These are phyloP conservation scores for Cladophialophora bantiana DNA, from an alignment of 2,329 filamentous ascomycete genomes.

Conservation along the genomic window DNA sequence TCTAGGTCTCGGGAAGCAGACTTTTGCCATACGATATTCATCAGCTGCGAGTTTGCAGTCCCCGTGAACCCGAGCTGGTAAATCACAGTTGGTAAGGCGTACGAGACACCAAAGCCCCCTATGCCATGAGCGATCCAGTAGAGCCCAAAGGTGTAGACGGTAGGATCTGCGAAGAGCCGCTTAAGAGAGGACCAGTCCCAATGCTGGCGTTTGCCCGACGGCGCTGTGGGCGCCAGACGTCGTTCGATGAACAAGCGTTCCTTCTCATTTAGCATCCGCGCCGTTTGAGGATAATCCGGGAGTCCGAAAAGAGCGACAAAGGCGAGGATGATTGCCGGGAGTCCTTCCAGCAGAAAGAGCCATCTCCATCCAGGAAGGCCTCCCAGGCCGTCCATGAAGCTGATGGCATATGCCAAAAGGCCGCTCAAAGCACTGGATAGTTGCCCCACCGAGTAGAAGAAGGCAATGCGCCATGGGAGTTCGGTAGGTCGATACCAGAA, in stretches of 20 bases:
- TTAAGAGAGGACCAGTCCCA: constrained; percentile 44
- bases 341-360: constrained; percentile 65
- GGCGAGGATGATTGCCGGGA: constrained; percentile 42
- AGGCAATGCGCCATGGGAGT: constrained; percentile 63
- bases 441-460: constrained; percentile 65
- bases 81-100: constrained; percentile 53
- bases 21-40: constrained; percentile 52
- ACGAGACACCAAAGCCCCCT: constrained; percentile 52
- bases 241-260: constrained; percentile 44
- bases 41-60: constrained; percentile 52
- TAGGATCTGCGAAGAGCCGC: constrained; percentile 46
- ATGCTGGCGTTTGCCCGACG: constrained; percentile 20
- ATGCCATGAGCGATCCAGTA: constrained; percentile 55
- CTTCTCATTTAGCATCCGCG: constrained; percentile 24
- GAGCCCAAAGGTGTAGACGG: constrained; percentile 48
- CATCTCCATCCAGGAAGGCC: constrained; percentile 67
- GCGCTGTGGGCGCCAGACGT: constrained; percentile 41
- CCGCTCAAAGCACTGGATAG: constrained; percentile 67
- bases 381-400: constrained; percentile 64
- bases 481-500: constrained; percentile 71
- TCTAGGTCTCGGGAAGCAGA: neutral
- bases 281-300: constrained; percentile 41
- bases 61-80: constrained; percentile 53
- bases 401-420: constrained; percentile 63
- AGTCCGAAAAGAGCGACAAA: constrained; percentile 37